A percentile compares a stretch with the other conserved stretches of the same genome.
These are phyloP conservation scores for Beauveria varroae DNA, from an alignment of 2,329 filamentous ascomycete genomes.

Conservation along the genomic window DNA sequence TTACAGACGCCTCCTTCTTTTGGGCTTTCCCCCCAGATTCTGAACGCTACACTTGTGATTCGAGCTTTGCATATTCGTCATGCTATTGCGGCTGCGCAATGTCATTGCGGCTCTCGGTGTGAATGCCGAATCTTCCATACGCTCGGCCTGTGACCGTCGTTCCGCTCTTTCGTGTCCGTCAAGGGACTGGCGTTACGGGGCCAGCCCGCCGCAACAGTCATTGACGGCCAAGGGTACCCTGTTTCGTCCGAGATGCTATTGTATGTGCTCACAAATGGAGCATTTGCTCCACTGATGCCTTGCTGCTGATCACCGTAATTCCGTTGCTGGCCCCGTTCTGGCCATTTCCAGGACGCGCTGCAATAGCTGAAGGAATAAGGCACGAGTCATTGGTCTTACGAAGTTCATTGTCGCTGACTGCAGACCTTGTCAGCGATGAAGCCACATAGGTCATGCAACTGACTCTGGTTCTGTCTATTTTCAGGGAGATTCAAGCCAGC, in stretches of 20 bases:
- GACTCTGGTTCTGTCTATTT: neutral
- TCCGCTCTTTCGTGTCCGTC: neutral
- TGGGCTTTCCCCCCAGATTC: neutral
- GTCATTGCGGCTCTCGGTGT: neutral
- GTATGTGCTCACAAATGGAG: neutral
- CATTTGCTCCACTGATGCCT: neutral
- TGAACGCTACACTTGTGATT: neutral
- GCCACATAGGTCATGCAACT: neutral
- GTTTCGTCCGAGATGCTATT: slow-evolving; percentile 1
- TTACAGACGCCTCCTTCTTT: neutral
- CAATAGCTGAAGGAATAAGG: neutral
- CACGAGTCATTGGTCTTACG: neutral
- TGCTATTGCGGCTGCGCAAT: neutral
- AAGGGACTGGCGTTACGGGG: neutral
- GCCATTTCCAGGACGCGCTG: neutral
- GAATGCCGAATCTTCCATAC: neutral
- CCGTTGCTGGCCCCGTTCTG: neutral
- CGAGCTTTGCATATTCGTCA: neutral
- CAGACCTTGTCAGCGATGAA: neutral
- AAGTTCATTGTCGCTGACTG: neutral
- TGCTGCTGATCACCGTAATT: slow-evolving; percentile 1
- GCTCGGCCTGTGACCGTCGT: neutral
- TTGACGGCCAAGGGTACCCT: slow-evolving; percentile 2
- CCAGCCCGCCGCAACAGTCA: neutral
- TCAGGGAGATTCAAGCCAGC: neutral